These are phyloP conservation scores for Podospora fimiseda DNA, from an alignment of 495 filamentous ascomycete genomes.

Conservation along the genomic window DNA sequence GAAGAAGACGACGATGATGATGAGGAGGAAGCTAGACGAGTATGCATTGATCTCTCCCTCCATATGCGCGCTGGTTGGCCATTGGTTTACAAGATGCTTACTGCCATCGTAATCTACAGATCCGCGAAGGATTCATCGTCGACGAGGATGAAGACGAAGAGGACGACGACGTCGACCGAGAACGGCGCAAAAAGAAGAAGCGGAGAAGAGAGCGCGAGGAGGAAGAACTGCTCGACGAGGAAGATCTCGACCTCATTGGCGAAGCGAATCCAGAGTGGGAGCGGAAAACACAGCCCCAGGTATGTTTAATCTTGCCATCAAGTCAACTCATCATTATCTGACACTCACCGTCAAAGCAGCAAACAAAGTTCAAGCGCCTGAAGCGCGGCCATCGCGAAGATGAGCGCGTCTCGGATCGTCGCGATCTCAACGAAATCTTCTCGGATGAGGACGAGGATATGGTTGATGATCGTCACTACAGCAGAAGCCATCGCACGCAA, in stretches of 20 bases:
- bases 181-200: slow-evolving; percentile 58
- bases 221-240: slow-evolving; percentile 85
- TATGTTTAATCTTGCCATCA: slow-evolving; percentile 27
- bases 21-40: slow-evolving; percentile 62
- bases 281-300: slow-evolving; percentile 56
- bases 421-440: slow-evolving; percentile 83
- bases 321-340: neutral
- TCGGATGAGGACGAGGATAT: slow-evolving; percentile 85
- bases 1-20: slow-evolving; percentile 97
- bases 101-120: slow-evolving; percentile 43
- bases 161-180: slow-evolving; percentile 56
- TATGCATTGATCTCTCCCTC: slow-evolving; percentile 16
- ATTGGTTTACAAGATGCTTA: neutral
- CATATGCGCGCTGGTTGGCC: neutral
- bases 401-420: slow-evolving; percentile 51
- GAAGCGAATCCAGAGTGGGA: slow-evolving; percentile 65
- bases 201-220: slow-evolving; percentile 71
- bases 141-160: slow-evolving; percentile 82
- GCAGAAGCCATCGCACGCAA: slow-evolving; percentile 46
- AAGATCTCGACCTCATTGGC: slow-evolving; percentile 92
- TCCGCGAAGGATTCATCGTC: slow-evolving; percentile 92
- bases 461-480: slow-evolving; percentile 52
- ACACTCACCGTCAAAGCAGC: slow-evolving; percentile 22
- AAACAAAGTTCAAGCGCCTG: slow-evolving; percentile 91
- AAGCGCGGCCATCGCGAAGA: slow-evolving; percentile 83